Percentiles rank a stretch among this genome's conserved stretches.
Conservation (phyloP, 768 basidiomycete species). For the Mycena leptocephala region DNA sequence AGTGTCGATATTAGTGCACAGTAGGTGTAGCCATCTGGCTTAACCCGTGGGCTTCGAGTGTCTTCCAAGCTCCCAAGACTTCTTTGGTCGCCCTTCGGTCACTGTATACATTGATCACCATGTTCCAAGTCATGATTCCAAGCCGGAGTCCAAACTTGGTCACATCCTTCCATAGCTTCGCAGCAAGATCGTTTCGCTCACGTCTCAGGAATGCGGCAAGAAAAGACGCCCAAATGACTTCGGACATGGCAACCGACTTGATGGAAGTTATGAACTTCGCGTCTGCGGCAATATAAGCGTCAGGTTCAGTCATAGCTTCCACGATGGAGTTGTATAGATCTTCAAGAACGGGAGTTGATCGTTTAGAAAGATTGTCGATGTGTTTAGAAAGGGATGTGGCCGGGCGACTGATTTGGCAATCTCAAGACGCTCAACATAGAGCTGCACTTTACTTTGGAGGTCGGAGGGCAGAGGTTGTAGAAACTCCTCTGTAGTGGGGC, state of each 20-base stretch:
- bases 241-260: slow-evolving; percentile 68
- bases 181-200: slow-evolving; percentile 71
- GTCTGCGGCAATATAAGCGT: slow-evolving; percentile 70
- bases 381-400: slow-evolving; percentile 67
- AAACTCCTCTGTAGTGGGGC: slow-evolving; percentile 55
- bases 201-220: slow-evolving; percentile 75
- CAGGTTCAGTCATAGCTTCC: slow-evolving; percentile 64
- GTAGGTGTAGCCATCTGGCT: slow-evolving; percentile 77
- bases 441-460: slow-evolving; percentile 59
- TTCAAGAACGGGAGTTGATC: slow-evolving; percentile 54
- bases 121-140: slow-evolving; percentile 78
- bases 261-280: slow-evolving; percentile 53
- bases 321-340: slow-evolving; percentile 68
- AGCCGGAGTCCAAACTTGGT: slow-evolving; percentile 62
- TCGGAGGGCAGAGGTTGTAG: slow-evolving; percentile 55
- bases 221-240: slow-evolving; percentile 76
- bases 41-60: slow-evolving; percentile 72
- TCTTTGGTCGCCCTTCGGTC: slow-evolving; percentile 65
- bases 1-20: slow-evolving; percentile 79
- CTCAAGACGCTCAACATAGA: slow-evolving; percentile 65
- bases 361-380: slow-evolving; percentile 61
- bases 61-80: slow-evolving; percentile 74
- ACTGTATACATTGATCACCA: slow-evolving; percentile 77
- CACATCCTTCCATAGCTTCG: slow-evolving; percentile 81
- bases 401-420: slow-evolving; percentile 68